Base-by-base conservation (phyloP, 495 filamentous ascomycete genomes). In the Annulohypoxylon stygium region DNA sequence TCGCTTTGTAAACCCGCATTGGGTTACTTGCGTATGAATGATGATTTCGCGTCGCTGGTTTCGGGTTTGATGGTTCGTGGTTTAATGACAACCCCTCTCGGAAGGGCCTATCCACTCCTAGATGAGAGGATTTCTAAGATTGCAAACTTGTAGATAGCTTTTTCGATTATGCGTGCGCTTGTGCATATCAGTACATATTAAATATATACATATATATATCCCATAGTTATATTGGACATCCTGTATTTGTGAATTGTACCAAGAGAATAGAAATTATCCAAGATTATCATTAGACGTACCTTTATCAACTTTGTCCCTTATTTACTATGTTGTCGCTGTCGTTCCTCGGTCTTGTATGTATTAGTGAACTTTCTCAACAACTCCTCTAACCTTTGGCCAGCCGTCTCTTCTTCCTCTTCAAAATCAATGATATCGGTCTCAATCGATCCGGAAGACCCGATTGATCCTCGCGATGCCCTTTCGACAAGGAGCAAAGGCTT, bases 1-100 rank as follows among this genome's bases (percentile, higher is more conserved):
- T 78, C n/a, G 69, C 45, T 55, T 58, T 78, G 30, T 78, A 74
- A 76, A 68, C 51, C 14, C n/a, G 12, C 30, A 30, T 16, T 48
- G 18, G 23, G 5, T 14, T 37, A 45, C 45, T 37, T 36, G 63
- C 47, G 47, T 55, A 61, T 62, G 54, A 39, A 12, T 30, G 39
- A 70, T 34, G 66, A 60, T 43, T 9, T 10, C 8, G 12, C 48
- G 14, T 50, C 26, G 58, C 63, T 39, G 36, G 63, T 36, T 20
- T 41, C 30, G 18, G 50, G 51, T 60, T 68, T 20, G 57, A 61
- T 26, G 55, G 14, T 53, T 58, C 26, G 14, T 55, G 14, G 25
- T 18, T 61, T 59, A 67, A 68, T 68, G 34, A 3, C 18, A 60
- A 62, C 0, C 43, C 59, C 43, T 62, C 55, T 11, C 9, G 55